phyloP scores from a whole-genome alignment of 129 eudicot genomes.

The Pseudognaphalium luteoalbum region DNA sequence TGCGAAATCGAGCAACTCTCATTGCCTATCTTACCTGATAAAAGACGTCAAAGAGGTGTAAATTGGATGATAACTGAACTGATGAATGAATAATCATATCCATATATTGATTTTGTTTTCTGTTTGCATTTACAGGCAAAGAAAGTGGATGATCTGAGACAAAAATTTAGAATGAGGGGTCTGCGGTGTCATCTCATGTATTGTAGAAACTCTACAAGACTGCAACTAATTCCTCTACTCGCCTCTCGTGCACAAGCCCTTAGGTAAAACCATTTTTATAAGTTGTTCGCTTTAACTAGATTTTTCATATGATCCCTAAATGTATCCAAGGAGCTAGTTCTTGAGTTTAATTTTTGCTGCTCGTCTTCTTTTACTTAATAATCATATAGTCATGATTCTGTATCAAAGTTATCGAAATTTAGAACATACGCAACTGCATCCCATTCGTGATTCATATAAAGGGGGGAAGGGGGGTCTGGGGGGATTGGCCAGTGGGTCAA shows the following conservation, averaged over 20 bases:
- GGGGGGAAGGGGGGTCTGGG: too few species aligned
- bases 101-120: not conserved
- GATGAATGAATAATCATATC: conserved; percentile 5
- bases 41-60: conserved; percentile 67
- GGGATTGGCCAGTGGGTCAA: not conserved
- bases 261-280: conserved; percentile 45
- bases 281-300: not conserved
- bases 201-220: conserved; percentile 82
- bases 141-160: conserved; percentile 87
- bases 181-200: conserved; percentile 90
- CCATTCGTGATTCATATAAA: too few species aligned
- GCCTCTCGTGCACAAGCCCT: conserved; percentile 97
- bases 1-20: conserved; percentile 64
- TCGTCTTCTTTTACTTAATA: too few species aligned
- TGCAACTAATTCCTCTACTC: conserved; percentile 87
- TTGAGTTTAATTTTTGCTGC: not conserved
- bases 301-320: not conserved
- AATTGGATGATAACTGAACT: not conserved
- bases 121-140: conserved; percentile 50
- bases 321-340: not conserved
- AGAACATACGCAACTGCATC: too few species aligned
- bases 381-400: too few species aligned
- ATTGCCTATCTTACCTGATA: conserved; percentile 74
- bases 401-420: too few species aligned
- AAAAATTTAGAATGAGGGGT: conserved; percentile 90